Evolutionary conservation across 108 stramenopile genomes (phyloP), one percentile per base, ranked within the genome.

Genomic region (Schizochytrium sp.): DNA sequence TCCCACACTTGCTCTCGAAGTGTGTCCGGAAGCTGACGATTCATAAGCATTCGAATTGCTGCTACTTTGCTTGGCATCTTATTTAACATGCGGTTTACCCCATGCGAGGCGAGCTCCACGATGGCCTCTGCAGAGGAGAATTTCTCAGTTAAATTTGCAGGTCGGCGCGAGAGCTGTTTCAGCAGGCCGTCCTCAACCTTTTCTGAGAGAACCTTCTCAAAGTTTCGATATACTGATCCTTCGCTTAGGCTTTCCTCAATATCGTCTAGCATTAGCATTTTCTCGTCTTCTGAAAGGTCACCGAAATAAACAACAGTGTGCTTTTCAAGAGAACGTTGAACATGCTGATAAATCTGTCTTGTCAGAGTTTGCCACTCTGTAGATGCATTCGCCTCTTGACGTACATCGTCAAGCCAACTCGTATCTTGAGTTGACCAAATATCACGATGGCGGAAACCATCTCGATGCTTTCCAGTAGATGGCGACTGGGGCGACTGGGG

Each of bases 321-420:
- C 76, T 83, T 49, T 83, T 83, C 76, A 0, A 83, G 5, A 10
- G 50, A 47, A 5, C 53, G 50, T 2, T 83, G 76, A 5, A 83
- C 76, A 10, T 83, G 47, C 15, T 38, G 15, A 2, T 83, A 83
- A 47, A 83, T 83, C 38, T 55, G 47, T 13, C 53, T 47, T 12
- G 76, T 83, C 15, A 83, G 76, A 13, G 76, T 53, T 53, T 83
- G 76, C 76, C 76, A 83, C 76, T 83, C 76, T 8, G 55, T 40
- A n/a, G 50, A 55, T 1, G 19, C 28, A 3, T 55, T 5, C 45
- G 55, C 45, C 49, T 83, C 76, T 5, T 42, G 1, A 10, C 53
- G 47, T 5, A 83, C 47, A 10, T 28, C n/a, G 5, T 5, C 40
- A 13, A 83, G 53, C 76, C 76, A 83, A n/a, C 50, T 5, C 0